A percentile compares a stretch with the other conserved stretches of the same genome.
These are phyloP conservation scores for Capronia epimyces DNA, from an alignment of 2,329 filamentous ascomycete species.

Conservation along the genomic window DNA sequence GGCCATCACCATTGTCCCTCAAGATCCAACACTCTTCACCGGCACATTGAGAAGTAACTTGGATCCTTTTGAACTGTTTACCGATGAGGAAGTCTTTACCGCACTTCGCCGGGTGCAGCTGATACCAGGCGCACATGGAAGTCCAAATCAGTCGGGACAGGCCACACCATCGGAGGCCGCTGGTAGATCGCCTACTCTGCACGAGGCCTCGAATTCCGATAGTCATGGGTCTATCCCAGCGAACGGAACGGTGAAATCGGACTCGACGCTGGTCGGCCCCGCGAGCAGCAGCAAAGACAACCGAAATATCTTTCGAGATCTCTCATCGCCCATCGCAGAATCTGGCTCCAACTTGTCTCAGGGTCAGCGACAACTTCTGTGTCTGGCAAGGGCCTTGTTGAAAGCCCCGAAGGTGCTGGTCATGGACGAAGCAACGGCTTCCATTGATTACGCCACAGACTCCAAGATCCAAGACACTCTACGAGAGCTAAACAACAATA, in stretches of 20 bases:
- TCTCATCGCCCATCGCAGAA: constrained; percentile 76
- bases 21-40: constrained; percentile 57
- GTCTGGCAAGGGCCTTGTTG: constrained; percentile 84
- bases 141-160: constrained; percentile 34
- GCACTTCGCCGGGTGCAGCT: constrained; percentile 84
- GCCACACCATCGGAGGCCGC: constrained; percentile 33
- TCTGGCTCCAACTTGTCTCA: constrained; percentile 93
- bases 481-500: constrained; percentile 77
- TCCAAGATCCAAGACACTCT: constrained; percentile 95
- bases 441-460: constrained; percentile 94
- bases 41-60: constrained; percentile 56
- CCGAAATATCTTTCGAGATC: constrained; percentile 89
- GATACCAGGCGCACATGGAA: constrained; percentile 51
- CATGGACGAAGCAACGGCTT: constrained; percentile 98
- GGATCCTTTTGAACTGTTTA: constrained; percentile 84
- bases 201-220: constrained; percentile 15
- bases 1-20: constrained; percentile 93
- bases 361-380: constrained; percentile 90
- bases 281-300: constrained; percentile 51
- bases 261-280: constrained; percentile 21
- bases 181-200: constrained; percentile 30
- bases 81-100: constrained; percentile 82
- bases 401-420: constrained; percentile 90
- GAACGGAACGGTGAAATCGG: constrained; percentile 24
- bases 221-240: constrained; percentile 27